Conservation (phyloP, 768 basidiomycete species). For the Candolleomyces efflorescens region DNA sequence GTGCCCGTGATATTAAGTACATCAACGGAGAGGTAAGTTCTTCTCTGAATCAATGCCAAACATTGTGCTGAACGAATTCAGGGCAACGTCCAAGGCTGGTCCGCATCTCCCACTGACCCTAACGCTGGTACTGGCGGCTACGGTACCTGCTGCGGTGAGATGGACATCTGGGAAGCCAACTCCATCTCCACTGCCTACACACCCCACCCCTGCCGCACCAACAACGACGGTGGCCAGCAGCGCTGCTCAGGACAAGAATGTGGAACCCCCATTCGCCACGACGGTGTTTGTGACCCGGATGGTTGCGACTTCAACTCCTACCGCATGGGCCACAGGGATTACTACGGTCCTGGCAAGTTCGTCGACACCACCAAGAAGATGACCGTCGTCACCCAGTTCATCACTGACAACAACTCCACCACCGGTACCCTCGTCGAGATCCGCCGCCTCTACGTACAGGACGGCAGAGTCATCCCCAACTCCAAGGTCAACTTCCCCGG, state of each 20-base stretch:
- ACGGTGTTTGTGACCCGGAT: conserved; percentile 48
- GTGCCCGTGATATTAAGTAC: conserved; percentile 57
- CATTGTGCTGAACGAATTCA: conserved; percentile 13
- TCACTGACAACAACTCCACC: conserved; percentile 41
- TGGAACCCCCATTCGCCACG: conserved; percentile 33
- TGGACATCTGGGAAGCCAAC: conserved; percentile 62
- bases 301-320: conserved; percentile 63
- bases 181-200: conserved; percentile 45
- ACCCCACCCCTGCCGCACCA: conserved; percentile 43
- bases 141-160: conserved; percentile 55
- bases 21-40: conserved; percentile 47
- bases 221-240: conserved; percentile 25
- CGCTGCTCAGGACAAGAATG: conserved; percentile 41
- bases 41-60: not conserved
- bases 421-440: conserved; percentile 48
- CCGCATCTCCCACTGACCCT: conserved; percentile 25
- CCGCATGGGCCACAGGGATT: conserved; percentile 45
- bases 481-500: conserved; percentile 42
- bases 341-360: conserved; percentile 44
- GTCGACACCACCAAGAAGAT: conserved; percentile 48
- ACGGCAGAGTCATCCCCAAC: conserved; percentile 49
- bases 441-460: conserved; percentile 52
- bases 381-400: conserved; percentile 59
- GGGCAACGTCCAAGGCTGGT: conserved; percentile 47
- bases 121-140: conserved; percentile 43